Percentiles rank a stretch among this genome's conserved stretches.
These are phyloP conservation scores for Leishmania braziliensis DNA, from an alignment of 208 protist species.

Conservation along the genomic window DNA sequence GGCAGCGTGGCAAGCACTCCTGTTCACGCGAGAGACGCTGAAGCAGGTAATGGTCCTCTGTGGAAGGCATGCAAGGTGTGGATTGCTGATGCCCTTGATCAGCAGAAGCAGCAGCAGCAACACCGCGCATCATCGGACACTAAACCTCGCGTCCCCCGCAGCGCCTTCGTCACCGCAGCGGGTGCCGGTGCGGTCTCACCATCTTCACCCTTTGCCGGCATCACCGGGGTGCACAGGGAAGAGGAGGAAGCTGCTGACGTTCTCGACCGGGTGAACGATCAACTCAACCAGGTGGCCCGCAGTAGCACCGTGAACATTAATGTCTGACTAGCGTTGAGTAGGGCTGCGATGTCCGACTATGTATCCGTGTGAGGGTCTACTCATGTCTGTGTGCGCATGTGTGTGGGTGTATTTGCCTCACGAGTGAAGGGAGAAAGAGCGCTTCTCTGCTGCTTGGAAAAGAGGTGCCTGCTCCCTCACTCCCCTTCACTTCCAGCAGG, in stretches of 20 bases:
- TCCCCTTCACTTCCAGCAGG: not conserved
- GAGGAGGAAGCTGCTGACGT: not conserved
- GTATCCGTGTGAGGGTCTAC: not conserved
- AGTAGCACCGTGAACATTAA: not conserved
- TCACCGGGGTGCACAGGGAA: not conserved
- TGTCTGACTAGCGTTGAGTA: not conserved
- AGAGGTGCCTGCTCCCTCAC: not conserved
- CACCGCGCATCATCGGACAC: not conserved
- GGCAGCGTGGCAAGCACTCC: not conserved
- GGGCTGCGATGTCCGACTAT: not conserved
- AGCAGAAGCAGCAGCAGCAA: not conserved
- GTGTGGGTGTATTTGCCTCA: not conserved
- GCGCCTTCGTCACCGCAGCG: not conserved
- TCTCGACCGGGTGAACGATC: conserved; percentile 19
- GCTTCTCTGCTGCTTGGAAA: not conserved
- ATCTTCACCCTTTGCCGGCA: conserved; percentile 11
- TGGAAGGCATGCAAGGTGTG: conserved; percentile 2
- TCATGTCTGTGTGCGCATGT: not conserved
- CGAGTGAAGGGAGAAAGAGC: conserved; percentile 7
- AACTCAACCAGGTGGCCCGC: conserved; percentile 26
- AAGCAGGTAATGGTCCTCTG: not conserved
- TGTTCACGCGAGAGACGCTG: not conserved
- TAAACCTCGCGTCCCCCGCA: not conserved
- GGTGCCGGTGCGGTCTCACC: not conserved
- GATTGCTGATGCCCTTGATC: not conserved